Percentiles rank a stretch among this genome's conserved stretches.
phyloP scores from a whole-genome alignment of 23 red algal genomes.

The Gracilariopsis chorda region DNA sequence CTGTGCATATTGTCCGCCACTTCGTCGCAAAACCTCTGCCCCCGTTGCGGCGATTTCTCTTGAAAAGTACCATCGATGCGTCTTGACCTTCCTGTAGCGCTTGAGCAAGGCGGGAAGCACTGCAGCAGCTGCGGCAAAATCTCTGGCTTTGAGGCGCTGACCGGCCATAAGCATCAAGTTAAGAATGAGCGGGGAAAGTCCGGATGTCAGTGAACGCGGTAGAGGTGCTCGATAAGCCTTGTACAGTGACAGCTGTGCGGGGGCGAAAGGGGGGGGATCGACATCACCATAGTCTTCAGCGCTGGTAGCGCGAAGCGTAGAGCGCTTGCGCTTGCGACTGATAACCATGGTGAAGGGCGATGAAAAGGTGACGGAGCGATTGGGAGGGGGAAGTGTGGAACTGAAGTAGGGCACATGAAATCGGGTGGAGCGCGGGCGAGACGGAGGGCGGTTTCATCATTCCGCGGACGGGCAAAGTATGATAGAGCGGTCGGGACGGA shows the following conservation, averaged over 20 bases:
- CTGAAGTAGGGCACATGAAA: too few relatives aligned
- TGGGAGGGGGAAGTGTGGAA: too few relatives aligned
- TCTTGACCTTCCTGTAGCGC: constrained; percentile 33
- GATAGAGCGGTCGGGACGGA: not conserved
- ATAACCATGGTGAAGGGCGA: constrained; percentile 13
- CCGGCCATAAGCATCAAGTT: constrained; percentile 51
- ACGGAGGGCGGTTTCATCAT: not conserved
- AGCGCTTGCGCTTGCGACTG: constrained; percentile 62
- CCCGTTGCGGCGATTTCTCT: constrained; percentile 48
- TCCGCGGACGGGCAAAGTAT: not conserved
- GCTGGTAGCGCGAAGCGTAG: not conserved
- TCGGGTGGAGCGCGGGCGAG: too few relatives aligned
- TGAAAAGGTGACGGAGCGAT: too few relatives aligned
- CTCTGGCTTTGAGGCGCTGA: constrained; percentile 37
- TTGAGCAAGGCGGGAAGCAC: constrained; percentile 46
- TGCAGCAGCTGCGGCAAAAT: constrained; percentile 56
- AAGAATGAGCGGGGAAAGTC: constrained; percentile 20
- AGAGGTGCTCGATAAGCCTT: constrained; percentile 42
- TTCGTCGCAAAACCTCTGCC: constrained; percentile 51
- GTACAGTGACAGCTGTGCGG: constrained; percentile 36
- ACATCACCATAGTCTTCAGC: not conserved
- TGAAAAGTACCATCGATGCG: constrained; percentile 53
- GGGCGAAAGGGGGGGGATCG: constrained; percentile 52
- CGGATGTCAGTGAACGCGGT: not conserved
- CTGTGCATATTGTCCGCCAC: not conserved